Conservation (phyloP, 225 moss, liverwort and hornwort genomes). For the Pseudisothecium myosuroides region DNA sequence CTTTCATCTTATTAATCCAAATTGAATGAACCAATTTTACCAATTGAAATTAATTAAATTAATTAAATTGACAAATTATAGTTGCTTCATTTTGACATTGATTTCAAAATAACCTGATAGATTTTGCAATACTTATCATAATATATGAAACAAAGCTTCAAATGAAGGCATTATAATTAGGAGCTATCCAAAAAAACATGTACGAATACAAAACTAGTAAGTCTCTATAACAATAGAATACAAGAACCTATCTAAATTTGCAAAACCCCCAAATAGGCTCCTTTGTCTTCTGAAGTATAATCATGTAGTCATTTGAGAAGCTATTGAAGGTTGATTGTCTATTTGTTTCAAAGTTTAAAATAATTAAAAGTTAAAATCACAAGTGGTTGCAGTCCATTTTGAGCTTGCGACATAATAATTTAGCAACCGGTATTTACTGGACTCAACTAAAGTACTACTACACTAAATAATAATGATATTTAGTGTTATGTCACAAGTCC, state of each 20-base stretch:
- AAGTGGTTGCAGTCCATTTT: not conserved
- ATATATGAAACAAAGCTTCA: not conserved
- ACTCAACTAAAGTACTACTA: not conserved
- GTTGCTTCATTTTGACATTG: not conserved
- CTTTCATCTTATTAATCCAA: too few relatives aligned
- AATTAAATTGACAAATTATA: not conserved
- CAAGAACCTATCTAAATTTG: fast-evolving
- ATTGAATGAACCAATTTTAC: not conserved
- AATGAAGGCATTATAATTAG: not conserved
- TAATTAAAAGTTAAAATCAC: too few relatives aligned
- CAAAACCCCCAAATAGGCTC: not conserved
- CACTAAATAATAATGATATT: too few relatives aligned
- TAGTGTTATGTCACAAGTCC: too few relatives aligned
- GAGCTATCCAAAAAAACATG: not conserved
- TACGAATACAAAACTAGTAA: not conserved
- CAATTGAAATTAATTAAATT: not conserved
- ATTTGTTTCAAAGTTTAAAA: too few relatives aligned
- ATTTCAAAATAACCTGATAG: not conserved
- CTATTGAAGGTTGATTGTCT: too few relatives aligned
- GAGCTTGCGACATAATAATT: not conserved
- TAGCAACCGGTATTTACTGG: fast-evolving
- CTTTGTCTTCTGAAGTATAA: too few relatives aligned
- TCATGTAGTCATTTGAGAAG: too few relatives aligned
- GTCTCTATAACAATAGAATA: not conserved
- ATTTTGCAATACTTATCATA: not conserved